Evolutionary conservation across 768 basidiomycete genomes (phyloP), one percentile per base, ranked within the genome.

Genomic region (Pleurotus salmoneostramineus): DNA sequence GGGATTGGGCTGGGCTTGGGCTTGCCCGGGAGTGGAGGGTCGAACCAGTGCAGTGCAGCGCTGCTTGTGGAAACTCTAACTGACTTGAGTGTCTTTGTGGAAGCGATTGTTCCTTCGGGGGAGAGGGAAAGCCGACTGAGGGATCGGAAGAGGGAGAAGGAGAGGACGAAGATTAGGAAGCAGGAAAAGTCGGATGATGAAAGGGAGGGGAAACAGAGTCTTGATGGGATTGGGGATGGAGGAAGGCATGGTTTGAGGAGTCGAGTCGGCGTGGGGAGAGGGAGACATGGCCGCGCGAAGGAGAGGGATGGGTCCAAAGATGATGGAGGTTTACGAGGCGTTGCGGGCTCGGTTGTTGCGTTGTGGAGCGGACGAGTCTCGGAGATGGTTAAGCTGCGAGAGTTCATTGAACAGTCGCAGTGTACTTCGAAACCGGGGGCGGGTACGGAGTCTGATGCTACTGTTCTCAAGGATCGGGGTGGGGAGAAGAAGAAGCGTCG

Each of bases 11-110:
- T 78, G 17, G 79, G 77, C 11, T 56, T 80, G 34, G 77, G 70
- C 36, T 58, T 71, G 44, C 66, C 73, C 14, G 74, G 77, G n/a
- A 66, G 65, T 56, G 60, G 66, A 6, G 71, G 73, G 33, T 64
- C 68, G n/a, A 68, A 67, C 12, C 36, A 60, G 56, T 48, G 66
- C 42, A 72, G 79, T 5, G 74, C 77, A 1, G 77, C 72, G 3
- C 69, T 72, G 50, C 68, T 84, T n/a, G 62, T 77, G 36, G 74
- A 75, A 10, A 72, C 78, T 34, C 83, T 80, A 6, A 65, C 74
- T 6, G 85, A 90, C 62, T 65, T 91, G 43, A 75, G 70, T 4
- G 67, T 65, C 8, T 80, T 91, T 62, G 78, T 85, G 45, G 72
- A 70, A 50, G 69, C 74, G 36, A 66, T 85, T 6, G 60, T 77